Conservation (phyloP, 2,329 filamentous ascomycete species). For the Aspergillus glaucus region DNA sequence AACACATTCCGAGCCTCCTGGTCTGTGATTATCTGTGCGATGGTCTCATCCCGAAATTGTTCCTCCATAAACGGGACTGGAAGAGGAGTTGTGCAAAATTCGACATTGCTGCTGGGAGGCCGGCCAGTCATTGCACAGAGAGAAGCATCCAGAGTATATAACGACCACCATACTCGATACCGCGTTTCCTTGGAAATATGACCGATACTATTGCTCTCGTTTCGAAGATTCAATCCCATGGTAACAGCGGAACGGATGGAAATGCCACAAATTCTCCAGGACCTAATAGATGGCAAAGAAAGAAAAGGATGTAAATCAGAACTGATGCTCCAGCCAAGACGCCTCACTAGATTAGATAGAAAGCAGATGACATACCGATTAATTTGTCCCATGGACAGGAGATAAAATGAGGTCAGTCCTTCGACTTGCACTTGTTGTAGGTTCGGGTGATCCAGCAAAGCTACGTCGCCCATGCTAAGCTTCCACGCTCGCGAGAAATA, state of each 20-base stretch:
- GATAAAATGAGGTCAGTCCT: slow-evolving; percentile 36
- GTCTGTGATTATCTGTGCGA: slow-evolving; percentile 28
- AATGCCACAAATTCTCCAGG: slow-evolving; percentile 37
- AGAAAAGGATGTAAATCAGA: slow-evolving; percentile 1
- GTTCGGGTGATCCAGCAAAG: slow-evolving; percentile 35
- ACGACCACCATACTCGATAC: slow-evolving; percentile 41
- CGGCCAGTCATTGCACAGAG: slow-evolving; percentile 40
- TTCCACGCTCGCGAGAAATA: slow-evolving; percentile 40
- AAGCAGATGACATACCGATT: slow-evolving; percentile 29
- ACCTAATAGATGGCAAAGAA: slow-evolving; percentile 18
- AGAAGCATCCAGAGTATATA: slow-evolving; percentile 36
- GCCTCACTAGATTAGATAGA: background rate
- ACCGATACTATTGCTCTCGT: slow-evolving; percentile 29
- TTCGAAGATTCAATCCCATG: slow-evolving; percentile 40
- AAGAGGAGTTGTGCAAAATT: slow-evolving; percentile 38
- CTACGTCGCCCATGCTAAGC: slow-evolving; percentile 29
- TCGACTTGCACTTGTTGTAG: slow-evolving; percentile 41
- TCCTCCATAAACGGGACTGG: slow-evolving; percentile 36
- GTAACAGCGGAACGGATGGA: slow-evolving; percentile 37
- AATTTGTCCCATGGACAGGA: slow-evolving; percentile 35
- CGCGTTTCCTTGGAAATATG: slow-evolving; percentile 36
- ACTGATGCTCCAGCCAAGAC: background rate
- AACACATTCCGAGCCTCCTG: slow-evolving; percentile 26
- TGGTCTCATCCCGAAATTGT: slow-evolving; percentile 26
- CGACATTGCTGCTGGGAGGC: slow-evolving; percentile 31